Evolutionary conservation across 208 protist genomes (phyloP), one percentile per base, ranked within the genome.

Genomic region (Entamoeba invadens): DNA sequence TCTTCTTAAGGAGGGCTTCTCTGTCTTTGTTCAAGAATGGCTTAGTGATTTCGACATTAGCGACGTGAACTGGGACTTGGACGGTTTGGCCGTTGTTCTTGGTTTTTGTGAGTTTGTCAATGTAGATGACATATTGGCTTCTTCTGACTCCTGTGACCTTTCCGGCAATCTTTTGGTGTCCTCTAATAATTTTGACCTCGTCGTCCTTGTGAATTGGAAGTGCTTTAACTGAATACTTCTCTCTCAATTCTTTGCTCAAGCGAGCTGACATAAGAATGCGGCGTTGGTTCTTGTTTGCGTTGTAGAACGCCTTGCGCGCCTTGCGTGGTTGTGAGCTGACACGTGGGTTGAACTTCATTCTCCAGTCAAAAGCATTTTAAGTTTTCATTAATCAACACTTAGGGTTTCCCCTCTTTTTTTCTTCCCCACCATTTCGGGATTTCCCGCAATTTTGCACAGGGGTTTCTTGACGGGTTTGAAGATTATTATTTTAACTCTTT

Each of bases 141-240:
- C 99, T 98, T 98, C 99, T 99, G 96, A 98, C 98, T 51, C 95
- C 95, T 47, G 97, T 97, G 94, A 99, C 98, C 96, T 99, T 99
- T 93, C 98, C 98, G 94, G 97, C 97, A 72, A 42, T 97, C 97
- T 99, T 99, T 96, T 98, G 97, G 94, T 95, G 96, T 93, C 99
- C 99, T 45, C 94, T 87, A 14, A 97, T 93, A 93, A 98, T 95
- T 44, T 97, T 96, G 91, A 99, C 98, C 96, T 99, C 98, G 95
- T 99, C 99, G 93, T 99, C 98, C 96, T 98, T 99, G 95, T 98
- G 98, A 94, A 99, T 97, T 93, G 99, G 99, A 95, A 99, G 98
- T 97, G 94, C 98, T 31, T 16, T 91, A 45, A 99, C 98, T 95
- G 98, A 97, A 97, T 99, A 98, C 97, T 99, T 99, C 45, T 96